phyloP scores from a whole-genome alignment of 345 rosid species.

The Sisymbrium irio region DNA sequence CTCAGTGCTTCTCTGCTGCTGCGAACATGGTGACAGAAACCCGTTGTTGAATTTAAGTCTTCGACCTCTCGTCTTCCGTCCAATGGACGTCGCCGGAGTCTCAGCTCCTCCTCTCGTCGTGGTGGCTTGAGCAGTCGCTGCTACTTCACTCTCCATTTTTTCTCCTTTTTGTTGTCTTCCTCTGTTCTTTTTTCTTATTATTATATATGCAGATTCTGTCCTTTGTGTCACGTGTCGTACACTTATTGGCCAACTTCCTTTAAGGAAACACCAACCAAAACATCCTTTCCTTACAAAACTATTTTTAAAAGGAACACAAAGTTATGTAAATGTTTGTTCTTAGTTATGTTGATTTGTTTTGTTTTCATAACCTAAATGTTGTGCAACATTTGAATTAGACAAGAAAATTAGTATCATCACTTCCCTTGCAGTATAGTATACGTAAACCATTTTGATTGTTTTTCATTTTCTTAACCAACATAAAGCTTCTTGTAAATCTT shows the following conservation, averaged over 20 bases:
- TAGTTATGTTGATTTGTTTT: too few species aligned
- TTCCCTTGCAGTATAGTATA: too few species aligned
- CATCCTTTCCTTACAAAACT: too few species aligned
- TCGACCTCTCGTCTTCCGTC: conserved; percentile 61
- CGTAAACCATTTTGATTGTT: too few species aligned
- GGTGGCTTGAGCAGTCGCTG: conserved; percentile 6
- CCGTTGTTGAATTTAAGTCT: conserved; percentile 62
- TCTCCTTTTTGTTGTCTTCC: background rate
- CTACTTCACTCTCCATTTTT: conserved; percentile 27
- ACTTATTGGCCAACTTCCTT: background rate
- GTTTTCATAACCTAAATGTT: too few species aligned
- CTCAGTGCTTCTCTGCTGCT: conserved; percentile 22
- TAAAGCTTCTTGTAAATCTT: background rate
- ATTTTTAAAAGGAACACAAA: too few species aligned
- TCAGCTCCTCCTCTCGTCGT: background rate
- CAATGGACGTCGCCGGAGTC: conserved; percentile 30
- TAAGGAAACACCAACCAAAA: background rate
- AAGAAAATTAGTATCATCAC: too few species aligned
- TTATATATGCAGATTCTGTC: background rate
- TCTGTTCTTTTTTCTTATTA: background rate
- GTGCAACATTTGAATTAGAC: too few species aligned
- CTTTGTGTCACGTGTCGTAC: background rate
- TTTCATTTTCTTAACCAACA: background rate
- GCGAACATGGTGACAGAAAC: conserved; percentile 31
- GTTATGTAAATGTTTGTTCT: too few species aligned